Conservation (phyloP, 306 rosid genomes). For the Bauhinia variegata region DNA sequence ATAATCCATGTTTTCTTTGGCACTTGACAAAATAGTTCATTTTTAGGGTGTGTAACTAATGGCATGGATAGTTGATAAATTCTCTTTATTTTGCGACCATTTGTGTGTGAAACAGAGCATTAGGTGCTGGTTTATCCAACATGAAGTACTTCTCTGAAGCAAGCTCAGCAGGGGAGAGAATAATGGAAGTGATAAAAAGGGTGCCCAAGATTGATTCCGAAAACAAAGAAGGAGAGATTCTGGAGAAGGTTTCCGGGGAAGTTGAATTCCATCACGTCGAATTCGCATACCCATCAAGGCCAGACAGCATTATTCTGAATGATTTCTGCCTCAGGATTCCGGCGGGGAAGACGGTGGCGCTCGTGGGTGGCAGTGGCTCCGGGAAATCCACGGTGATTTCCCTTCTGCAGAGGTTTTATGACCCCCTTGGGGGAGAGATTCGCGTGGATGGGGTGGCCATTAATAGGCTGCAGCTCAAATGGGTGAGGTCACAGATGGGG, state of each 20-base stretch:
- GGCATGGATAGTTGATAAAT: too few relatives aligned
- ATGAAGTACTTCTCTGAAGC: constrained; percentile 85
- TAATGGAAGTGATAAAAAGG: constrained; percentile 76
- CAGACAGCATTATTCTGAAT: constrained; percentile 61
- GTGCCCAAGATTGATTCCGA: constrained; percentile 86
- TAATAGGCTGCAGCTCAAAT: constrained; percentile 64
- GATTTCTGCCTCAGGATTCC: constrained; percentile 64
- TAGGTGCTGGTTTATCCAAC: constrained; percentile 85
- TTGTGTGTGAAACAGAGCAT: constrained; percentile 49
- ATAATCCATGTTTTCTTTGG: too few relatives aligned
- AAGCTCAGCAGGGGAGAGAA: constrained; percentile 64
- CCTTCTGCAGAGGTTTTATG: constrained; percentile 85
- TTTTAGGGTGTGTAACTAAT: too few relatives aligned
- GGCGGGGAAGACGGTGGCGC: constrained; percentile 74
- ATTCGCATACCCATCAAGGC: constrained; percentile 86
- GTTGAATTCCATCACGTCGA: constrained; percentile 64
- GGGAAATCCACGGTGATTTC: constrained; percentile 85
- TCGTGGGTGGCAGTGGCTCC: constrained; percentile 90
- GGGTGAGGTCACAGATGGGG: constrained; percentile 93
- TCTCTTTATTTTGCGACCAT: too few relatives aligned
- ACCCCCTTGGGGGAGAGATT: constrained; percentile 72
- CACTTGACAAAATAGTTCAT: too few relatives aligned
- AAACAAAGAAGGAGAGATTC: constrained; percentile 60
- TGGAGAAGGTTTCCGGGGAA: constrained; percentile 56
- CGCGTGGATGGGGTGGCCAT: constrained; percentile 69